phyloP scores from a whole-genome alignment of 305 asterid genomes.

The Ajuga reptans region DNA sequence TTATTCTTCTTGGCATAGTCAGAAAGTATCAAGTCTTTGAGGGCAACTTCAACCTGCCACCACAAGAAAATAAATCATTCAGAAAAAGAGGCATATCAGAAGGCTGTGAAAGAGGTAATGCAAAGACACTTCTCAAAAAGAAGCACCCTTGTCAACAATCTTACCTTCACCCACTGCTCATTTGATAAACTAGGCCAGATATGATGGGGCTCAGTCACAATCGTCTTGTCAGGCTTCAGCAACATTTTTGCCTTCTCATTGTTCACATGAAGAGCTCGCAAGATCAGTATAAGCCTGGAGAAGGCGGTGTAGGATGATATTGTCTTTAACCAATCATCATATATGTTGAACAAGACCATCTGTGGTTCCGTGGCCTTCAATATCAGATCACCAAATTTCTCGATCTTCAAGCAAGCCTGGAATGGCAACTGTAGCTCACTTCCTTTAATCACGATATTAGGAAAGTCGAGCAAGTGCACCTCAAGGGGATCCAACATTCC shows the following conservation, averaged over 20 bases:
- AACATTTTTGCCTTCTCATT: slow-evolving; percentile 98
- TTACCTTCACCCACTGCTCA: slow-evolving; percentile 97
- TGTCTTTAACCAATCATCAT: slow-evolving; percentile 97
- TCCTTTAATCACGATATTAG: slow-evolving; percentile 94
- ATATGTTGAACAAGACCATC: slow-evolving; percentile 96
- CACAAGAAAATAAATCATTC: background rate
- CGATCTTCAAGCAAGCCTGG: slow-evolving; percentile 99
- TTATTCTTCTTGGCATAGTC: slow-evolving; percentile 99
- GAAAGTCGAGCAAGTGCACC: slow-evolving; percentile 97
- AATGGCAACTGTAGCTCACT: slow-evolving; percentile 97
- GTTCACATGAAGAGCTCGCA: slow-evolving; percentile 95
- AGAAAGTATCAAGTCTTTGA: slow-evolving; percentile 88
- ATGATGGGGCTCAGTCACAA: slow-evolving; percentile 90
- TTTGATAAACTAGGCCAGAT: slow-evolving; percentile 96
- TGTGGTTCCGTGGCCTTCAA: slow-evolving; percentile 98
- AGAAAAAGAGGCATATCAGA: background rate
- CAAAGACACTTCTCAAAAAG: background rate
- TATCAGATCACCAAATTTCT: slow-evolving; percentile 96
- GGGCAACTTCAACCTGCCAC: slow-evolving; percentile 92
- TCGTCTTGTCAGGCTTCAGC: slow-evolving; percentile 95
- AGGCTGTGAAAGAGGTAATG: too few relatives aligned
- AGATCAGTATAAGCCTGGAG: slow-evolving; percentile 83
- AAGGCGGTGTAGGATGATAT: slow-evolving; percentile 96
- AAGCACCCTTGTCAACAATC: slow-evolving; percentile 1
- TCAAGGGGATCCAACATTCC: slow-evolving; percentile 99